A percentile compares a stretch with the other conserved stretches of the same genome.
Conservation (phyloP, 1,139 yeast genomes). For the Blastobotrys elegans region DNA sequence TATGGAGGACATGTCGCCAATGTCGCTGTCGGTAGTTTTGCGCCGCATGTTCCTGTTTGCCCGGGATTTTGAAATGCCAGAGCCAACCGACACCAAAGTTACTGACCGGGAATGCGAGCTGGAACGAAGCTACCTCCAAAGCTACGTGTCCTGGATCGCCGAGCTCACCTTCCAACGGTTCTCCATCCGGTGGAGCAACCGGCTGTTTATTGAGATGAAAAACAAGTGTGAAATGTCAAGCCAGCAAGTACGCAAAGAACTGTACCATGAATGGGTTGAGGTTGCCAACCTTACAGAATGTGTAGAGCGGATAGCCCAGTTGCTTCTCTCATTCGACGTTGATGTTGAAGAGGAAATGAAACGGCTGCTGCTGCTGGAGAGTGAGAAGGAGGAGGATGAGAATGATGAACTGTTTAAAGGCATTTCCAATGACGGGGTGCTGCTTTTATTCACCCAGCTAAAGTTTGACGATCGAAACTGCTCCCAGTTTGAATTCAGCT, state of each 20-base stretch:
- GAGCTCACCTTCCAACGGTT: conserved; percentile 37
- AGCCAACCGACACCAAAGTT: conserved; percentile 36
- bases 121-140: conserved; percentile 41
- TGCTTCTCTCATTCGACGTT: conserved; percentile 60
- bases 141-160: conserved; percentile 43
- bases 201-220: conserved; percentile 30
- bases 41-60: conserved; percentile 62
- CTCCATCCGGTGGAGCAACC: conserved; percentile 32
- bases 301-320: conserved; percentile 46
- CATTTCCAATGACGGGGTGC: conserved; percentile 32
- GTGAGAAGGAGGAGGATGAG: conserved; percentile 8
- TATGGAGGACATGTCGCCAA: conserved; percentile 31
- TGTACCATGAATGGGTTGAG: conserved; percentile 23
- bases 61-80: conserved; percentile 46
- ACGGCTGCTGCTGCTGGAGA: conserved; percentile 4
- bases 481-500: conserved; percentile 17
- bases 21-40: conserved; percentile 43
- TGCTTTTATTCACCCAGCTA: conserved; percentile 32
- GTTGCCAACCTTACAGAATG: conserved; percentile 32
- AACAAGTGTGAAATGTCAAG: conserved; percentile 23
- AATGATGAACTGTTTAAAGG: conserved; percentile 18
- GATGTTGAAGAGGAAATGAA: conserved; percentile 41
- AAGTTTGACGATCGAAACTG: conserved; percentile 28
- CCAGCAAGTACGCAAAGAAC: conserved; percentile 17
- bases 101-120: conserved; percentile 33